Conservation (phyloP, 768 basidiomycete genomes). For the Rickenella mellea region DNA sequence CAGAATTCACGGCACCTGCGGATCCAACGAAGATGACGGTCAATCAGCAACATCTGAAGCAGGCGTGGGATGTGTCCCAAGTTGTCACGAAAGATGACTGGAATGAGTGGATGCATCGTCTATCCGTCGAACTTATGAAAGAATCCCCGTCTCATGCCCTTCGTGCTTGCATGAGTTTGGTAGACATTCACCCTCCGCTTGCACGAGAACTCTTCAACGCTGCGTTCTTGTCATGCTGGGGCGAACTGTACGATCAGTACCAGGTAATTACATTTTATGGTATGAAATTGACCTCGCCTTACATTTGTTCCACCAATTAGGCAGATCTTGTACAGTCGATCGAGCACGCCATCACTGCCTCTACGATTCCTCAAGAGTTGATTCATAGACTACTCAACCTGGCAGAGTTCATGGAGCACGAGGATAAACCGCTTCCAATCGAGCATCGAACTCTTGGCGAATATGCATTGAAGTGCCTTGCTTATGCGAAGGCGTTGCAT, state of each 20-base stretch:
- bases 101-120: constrained; percentile 89
- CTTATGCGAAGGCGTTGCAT: constrained; percentile 95
- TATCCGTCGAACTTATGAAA: constrained; percentile 94
- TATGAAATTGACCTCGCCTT: constrained; percentile 4
- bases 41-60: constrained; percentile 94
- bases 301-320: constrained; percentile 35
- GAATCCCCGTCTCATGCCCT: constrained; percentile 98
- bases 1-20: constrained; percentile 66
- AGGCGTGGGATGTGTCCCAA: constrained; percentile 87
- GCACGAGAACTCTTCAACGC: constrained; percentile 96
- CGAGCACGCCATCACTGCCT: constrained; percentile 73
- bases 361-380: constrained; percentile 73
- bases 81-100: constrained; percentile 79
- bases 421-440: constrained; percentile 91
- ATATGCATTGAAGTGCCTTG: constrained; percentile 87
- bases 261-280: constrained; percentile 44
- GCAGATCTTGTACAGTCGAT: constrained; percentile 92
- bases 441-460: constrained; percentile 89
- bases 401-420: constrained; percentile 99
- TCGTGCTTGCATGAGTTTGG: constrained; percentile 88
- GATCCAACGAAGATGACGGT: constrained; percentile 86
- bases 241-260: constrained; percentile 90
- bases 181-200: constrained; percentile 83
- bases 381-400: constrained; percentile 87
- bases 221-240: constrained; percentile 97